Conservation (phyloP, 805 yeast genomes). For the Blastobotrys terrestris region DNA sequence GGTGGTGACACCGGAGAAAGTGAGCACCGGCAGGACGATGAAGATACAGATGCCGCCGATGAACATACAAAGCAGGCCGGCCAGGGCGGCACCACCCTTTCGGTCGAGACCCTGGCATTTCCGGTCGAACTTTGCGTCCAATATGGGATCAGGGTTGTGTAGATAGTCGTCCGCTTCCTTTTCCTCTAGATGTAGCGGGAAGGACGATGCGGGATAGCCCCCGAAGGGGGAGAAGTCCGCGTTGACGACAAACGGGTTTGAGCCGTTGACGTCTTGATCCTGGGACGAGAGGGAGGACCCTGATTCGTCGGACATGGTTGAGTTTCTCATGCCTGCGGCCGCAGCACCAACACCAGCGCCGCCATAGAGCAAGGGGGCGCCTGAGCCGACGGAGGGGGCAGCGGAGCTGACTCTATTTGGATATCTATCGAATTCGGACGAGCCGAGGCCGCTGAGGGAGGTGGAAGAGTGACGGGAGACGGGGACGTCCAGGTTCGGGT, state of each 20-base stretch:
- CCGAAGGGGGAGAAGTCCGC: slow-evolving; percentile 71
- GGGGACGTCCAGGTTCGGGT: slow-evolving; percentile 9
- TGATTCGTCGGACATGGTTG: slow-evolving; percentile 19
- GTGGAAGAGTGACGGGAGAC: slow-evolving; percentile 20
- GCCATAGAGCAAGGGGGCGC: slow-evolving; percentile 14
- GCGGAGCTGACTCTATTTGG: slow-evolving; percentile 28
- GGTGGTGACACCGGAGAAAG: slow-evolving; percentile 63
- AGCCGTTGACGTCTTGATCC: slow-evolving; percentile 12
- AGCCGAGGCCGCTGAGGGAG: slow-evolving; percentile 19
- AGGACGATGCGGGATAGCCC: slow-evolving; percentile 89
- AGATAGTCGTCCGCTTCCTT: slow-evolving; percentile 92
- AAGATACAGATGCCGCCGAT: slow-evolving; percentile 64
- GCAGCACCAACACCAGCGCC: slow-evolving; percentile 1
- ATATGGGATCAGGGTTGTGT: slow-evolving; percentile 94
- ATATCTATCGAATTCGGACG: slow-evolving; percentile 32
- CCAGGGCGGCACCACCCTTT: slow-evolving; percentile 31
- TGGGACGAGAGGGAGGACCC: slow-evolving; percentile 18
- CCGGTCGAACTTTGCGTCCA: slow-evolving; percentile 74
- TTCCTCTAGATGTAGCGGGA: slow-evolving; percentile 87
- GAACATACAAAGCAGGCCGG: slow-evolving; percentile 44
- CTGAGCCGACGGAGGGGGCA: slow-evolving; percentile 19
- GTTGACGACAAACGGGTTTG: slow-evolving; percentile 30
- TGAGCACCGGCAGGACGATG: slow-evolving; percentile 74
- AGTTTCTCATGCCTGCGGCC: slow-evolving; percentile 10
- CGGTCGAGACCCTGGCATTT: slow-evolving; percentile 31